Conservation (phyloP, 192 early-diverging fungal species). For the Hyaloraphidium curvatum region DNA sequence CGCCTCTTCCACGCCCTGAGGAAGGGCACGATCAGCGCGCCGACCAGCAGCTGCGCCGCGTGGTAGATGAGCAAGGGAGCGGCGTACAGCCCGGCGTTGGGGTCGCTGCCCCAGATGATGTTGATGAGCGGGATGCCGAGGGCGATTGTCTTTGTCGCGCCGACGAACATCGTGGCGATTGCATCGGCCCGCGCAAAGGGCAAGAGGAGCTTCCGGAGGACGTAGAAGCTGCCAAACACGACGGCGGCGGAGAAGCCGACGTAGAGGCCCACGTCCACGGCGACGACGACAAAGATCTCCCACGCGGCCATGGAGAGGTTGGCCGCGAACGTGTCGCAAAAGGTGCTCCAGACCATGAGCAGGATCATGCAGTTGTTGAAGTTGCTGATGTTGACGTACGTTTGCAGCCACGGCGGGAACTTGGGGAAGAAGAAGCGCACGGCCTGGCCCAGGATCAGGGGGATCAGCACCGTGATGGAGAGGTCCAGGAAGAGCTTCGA, state of each 20-base stretch:
- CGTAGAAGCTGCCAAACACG: constrained; percentile 10
- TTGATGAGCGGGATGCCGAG: constrained; percentile 58
- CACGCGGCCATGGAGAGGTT: constrained; percentile 25
- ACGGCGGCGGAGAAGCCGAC: constrained; percentile 27
- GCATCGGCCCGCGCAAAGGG: constrained; percentile 29
- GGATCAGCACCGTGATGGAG: constrained; percentile 34
- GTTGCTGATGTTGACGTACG: constrained; percentile 26
- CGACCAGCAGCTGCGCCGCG: constrained; percentile 45
- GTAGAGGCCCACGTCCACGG: constrained; percentile 29
- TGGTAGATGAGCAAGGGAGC: constrained; percentile 53
- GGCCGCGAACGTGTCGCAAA: constrained; percentile 43
- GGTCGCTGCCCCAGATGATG: constrained; percentile 33
- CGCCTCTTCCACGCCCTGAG: constrained; percentile 35
- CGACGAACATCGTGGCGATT: constrained; percentile 46
- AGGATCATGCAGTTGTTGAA: constrained; percentile 36
- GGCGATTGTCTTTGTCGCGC: constrained; percentile 52
- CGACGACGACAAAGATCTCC: constrained; percentile 28
- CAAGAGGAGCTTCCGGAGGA: constrained; percentile 20
- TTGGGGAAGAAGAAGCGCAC: constrained; percentile 17
- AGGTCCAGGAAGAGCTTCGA: constrained; percentile 28
- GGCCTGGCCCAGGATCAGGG: constrained; percentile 39
- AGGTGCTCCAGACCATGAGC: constrained; percentile 50
- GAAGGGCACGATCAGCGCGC: constrained; percentile 31
- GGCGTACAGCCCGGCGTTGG: constrained; percentile 33
- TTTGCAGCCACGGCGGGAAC: constrained; percentile 22